Evolutionary conservation across 2,329 filamentous ascomycete genomes (phyloP).

Genomic region (Trichophyton simii): DNA sequence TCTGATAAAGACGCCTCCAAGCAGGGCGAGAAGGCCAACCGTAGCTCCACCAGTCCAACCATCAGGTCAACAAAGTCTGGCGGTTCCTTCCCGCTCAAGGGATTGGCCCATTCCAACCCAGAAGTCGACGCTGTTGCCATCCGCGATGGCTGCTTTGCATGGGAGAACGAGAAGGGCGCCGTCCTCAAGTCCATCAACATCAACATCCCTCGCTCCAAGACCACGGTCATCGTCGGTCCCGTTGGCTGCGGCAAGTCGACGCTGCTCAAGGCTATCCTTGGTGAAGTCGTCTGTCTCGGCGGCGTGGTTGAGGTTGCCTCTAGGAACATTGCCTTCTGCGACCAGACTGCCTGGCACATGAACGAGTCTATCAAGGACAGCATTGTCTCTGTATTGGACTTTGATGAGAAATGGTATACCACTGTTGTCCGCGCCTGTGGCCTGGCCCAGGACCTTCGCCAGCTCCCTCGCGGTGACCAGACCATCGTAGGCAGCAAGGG

Average conservation of each 20-base stretch:
- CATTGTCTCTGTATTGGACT: constrained; percentile 27
- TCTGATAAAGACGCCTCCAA: not conserved
- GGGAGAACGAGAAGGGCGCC: constrained; percentile 33
- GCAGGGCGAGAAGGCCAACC: not conserved
- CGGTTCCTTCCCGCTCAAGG: constrained; percentile 10
- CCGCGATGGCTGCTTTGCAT: constrained; percentile 36
- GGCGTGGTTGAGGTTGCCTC: constrained; percentile 25
- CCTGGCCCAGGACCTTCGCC: constrained; percentile 29
- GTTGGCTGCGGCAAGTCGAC: constrained; percentile 44
- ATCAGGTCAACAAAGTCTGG: constrained; percentile 7
- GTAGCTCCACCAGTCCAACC: constrained; percentile 4
- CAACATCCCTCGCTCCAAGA: constrained; percentile 30
- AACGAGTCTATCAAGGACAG: constrained; percentile 32
- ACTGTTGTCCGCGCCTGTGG: constrained; percentile 26
- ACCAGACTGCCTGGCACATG: constrained; percentile 31
- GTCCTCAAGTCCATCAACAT: constrained; percentile 32
- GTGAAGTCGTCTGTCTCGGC: constrained; percentile 27
- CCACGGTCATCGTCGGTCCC: constrained; percentile 40
- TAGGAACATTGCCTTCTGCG: constrained; percentile 29
- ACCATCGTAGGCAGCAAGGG: constrained; percentile 42
- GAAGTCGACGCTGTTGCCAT: constrained; percentile 27
- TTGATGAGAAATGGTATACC: constrained; percentile 28
- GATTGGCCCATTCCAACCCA: constrained; percentile 7
- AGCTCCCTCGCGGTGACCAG: constrained; percentile 30
- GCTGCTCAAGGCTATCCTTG: constrained; percentile 35